Evolutionary conservation across 192 early-diverging fungal species (phyloP), one percentile per base, ranked within the genome.

Genomic region (Helicostylum pulchrum): DNA sequence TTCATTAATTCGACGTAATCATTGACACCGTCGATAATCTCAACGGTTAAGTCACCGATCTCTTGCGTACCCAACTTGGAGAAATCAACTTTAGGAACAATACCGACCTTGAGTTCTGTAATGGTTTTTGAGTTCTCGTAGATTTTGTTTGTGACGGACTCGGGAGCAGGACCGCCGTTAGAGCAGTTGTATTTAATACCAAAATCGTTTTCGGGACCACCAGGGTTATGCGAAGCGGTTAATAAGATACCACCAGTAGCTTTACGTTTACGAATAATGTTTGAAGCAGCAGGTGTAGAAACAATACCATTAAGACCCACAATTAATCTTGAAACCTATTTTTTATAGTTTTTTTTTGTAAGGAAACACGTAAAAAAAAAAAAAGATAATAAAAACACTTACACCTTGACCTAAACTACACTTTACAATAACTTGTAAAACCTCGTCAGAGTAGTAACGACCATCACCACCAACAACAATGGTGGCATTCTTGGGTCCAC

Each of bases 141-240:
- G 54, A 99, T 97, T 62, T 85, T 87, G 73, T 99, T 87, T 2
- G 96, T 99, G 48, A 99, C 87, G n/a, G 73, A 71, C 74, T 99
- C 97, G 11, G 97, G 95, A 30, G 97, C 97, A 19, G 97, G 94
- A 26, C 94, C 97, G 52, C 97, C 97, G 76, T 96, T 99, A 83
- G 83, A 80, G 65, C 89, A 88, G 78, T 99, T 99, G 79, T 93
- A 99, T 79, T 99, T 99, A 77, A 99, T 95, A 54, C 97, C 97
- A 86, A 99, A 99, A 77, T 99, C 97, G 66, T 93, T 90, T 32
- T 94, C 82, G 26, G 97, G 97, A 52, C 97, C 97, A 53, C 97
- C 97, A 17, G 97, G 95, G 80, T 99, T 99, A 82, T 99, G 97
- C 31, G 94, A 96, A 11, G 97, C 97, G n/a, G 95, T 97, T 66